Base-by-base conservation (phyloP, 352 stramenopile species). In the Nothophytophthora sp. region DNA sequence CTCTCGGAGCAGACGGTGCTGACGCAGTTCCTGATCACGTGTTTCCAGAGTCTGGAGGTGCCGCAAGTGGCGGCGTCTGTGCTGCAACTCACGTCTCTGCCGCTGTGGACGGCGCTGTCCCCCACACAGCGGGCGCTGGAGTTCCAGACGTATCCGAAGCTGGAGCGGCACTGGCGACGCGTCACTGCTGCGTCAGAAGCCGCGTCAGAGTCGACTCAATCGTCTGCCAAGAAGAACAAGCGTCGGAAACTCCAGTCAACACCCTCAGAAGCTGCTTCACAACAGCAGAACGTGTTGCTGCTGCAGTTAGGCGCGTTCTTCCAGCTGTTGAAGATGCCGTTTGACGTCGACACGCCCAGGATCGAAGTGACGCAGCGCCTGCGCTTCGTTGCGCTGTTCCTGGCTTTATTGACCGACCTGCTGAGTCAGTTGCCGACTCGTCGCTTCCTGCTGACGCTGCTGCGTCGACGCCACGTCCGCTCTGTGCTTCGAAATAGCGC, bases 381-480 rank as follows among this genome's bases (percentile, higher is more conserved):
- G 18, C 67, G 67, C 30, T 94, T 84, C 39, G 32, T 87, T 10
- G 81, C 70, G 13, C 46, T 88, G 12, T 87, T 86, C 32, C 46
- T 98, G 48, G 80, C 81, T 36, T 65, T 97, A 28, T 48, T 96
- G 29, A 81, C 78, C 22, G 90, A 98, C 34, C 60, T 98, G 8
- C 67, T 98, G 40, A 76, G 57, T 20, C 87, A 97, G 58, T 61
- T 96, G 2, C 80, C 90, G n/a, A 98, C 92, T 18, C 86, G 92
- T n/a, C 83, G 86, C 30, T 96, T 95, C 35, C 58, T 97, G 10
- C 56, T 76, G 32, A 67, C 70, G 12, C 58, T 96, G 32, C 46
- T 97, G 29, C 64, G 83, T 2, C 78, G 88, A 39, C 43, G 60
- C 23, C 88, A 93, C 40, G 43, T 96, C 22, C 32, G 79, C 2